Conservation (phyloP, 73 alveolate species). For the Urostyla sp. region DNA sequence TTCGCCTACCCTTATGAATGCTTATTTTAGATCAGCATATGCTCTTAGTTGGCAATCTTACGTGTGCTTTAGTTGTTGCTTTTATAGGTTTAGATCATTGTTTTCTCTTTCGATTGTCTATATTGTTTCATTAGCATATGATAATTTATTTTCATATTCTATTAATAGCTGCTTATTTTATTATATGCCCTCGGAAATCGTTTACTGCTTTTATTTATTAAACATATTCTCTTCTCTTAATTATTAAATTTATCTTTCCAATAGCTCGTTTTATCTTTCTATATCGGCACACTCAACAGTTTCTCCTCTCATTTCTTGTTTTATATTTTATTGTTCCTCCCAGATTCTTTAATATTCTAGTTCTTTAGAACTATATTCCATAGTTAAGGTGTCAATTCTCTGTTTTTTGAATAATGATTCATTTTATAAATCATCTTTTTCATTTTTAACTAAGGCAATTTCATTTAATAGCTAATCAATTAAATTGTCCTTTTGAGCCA, state of each 20-base stretch:
- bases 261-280: constrained; percentile 3
- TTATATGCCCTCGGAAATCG: background rate
- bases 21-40: constrained; percentile 13
- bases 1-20: no score
- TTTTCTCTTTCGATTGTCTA: constrained; percentile 8
- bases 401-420: constrained; percentile 29
- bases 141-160: constrained; percentile 22
- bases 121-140: constrained; percentile 33
- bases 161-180: background rate
- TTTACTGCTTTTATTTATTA: background rate
- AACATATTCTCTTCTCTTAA: constrained; percentile 15
- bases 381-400: constrained; percentile 5
- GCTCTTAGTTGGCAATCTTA: constrained; percentile 27
- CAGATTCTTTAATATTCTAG: constrained; percentile 38
- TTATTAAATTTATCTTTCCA: constrained; percentile 6
- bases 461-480: constrained; percentile 28
- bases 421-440: constrained; percentile 37
- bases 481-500: constrained; percentile 21
- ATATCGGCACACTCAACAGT: constrained; percentile 3
- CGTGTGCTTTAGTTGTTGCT: constrained; percentile 2
- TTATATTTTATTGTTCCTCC: constrained; percentile 24
- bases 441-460: constrained; percentile 23
- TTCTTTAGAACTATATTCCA: constrained; percentile 33
- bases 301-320: constrained; percentile 36
- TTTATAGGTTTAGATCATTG: constrained; percentile 3